Base-by-base conservation (phyloP, 2,329 filamentous ascomycete genomes). In the Claviceps lovelessii region DNA sequence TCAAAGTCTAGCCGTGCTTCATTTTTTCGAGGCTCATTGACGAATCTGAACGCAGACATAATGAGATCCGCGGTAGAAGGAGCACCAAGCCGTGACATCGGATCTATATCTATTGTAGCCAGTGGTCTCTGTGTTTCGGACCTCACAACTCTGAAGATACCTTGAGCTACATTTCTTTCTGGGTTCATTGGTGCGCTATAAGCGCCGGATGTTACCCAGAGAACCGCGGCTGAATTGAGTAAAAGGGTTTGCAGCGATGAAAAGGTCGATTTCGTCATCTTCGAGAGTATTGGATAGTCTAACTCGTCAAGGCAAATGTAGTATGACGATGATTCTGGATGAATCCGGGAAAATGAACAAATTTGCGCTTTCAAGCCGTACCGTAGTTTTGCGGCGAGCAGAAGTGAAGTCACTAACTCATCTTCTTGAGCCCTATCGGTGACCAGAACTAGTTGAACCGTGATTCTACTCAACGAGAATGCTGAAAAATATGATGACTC, bases 81-180 rank as follows among this genome's bases (percentile, higher is more conserved):
- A 1, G 29, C 29, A 2, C 31, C 41, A 1, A 49, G 47, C 15
- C 31, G 41, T 55, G 15, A 65, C 9, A 61, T 59, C 4, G 68
- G 68, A 42, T 76, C 72, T 2, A 77, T 62, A 51, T 77, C 74
- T 0, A 78, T 61, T 0, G 71, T 75, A 1, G 72, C 71, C 17
- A 73, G 72, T n/a, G 67, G 67, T 46, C 74, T 69, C 28, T 68
- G 66, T 1, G 72, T 70, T 58, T 77, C 75, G 1, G 74, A 75
- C 0, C 74, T 72, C 19, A 76, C 66, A 2, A 70, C 72, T 39
- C 75, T 68, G 55, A 73, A 69, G 4, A 77, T 63, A 39, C 74
- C 75, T 8, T 70, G 68, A 0, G 75, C 64, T 65, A 77, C 71
- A 60, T 74, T 75, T 54, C 68, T 61, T 47, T 71, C 66, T 3